Percentiles rank a stretch among this genome's conserved stretches.
These are phyloP conservation scores for Acacia acuminata DNA, from an alignment of 306 rosid species.

Conservation along the genomic window DNA sequence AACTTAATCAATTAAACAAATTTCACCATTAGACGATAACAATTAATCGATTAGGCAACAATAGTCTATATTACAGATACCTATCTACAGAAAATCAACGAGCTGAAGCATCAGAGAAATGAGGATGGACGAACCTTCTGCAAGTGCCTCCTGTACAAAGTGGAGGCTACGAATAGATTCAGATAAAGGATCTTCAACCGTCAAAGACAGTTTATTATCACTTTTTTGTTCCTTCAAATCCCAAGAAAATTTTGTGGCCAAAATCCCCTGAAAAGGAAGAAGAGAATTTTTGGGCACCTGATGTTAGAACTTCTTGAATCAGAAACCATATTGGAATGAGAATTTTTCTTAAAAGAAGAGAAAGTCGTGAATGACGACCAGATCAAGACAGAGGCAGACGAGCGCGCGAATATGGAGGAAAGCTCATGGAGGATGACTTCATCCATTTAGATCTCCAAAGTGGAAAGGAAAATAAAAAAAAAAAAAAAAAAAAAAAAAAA, in stretches of 20 bases:
- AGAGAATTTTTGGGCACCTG: conserved; percentile 14
- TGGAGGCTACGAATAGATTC: too few relatives aligned
- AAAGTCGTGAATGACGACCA: too few relatives aligned
- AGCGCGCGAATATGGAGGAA: too few relatives aligned
- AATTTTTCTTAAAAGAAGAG: conserved; percentile 49
- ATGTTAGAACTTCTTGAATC: conserved; percentile 78
- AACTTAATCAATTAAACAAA: too few relatives aligned
- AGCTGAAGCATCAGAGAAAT: conserved; percentile 13
- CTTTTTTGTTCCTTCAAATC: conserved; percentile 51
- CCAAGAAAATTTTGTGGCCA: conserved; percentile 53
- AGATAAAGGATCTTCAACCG: too few relatives aligned
- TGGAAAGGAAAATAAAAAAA: too few relatives aligned
- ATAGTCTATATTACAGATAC: not conserved
- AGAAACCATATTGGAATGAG: conserved; percentile 77
- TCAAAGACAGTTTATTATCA: conserved; percentile 16
- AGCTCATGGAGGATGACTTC: too few relatives aligned
- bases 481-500: too few relatives aligned
- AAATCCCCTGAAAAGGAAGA: conserved; percentile 47
- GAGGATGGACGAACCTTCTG: conserved; percentile 7
- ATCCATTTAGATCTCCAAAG: too few relatives aligned
- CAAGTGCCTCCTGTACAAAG: too few relatives aligned
- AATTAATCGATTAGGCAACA: not conserved
- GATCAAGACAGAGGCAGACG: too few relatives aligned
- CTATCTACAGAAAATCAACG: conserved; percentile 21
- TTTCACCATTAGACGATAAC: not conserved